Conservation (phyloP, 371 early-diverging fungal species). For the Rhizopus stolonifer region DNA sequence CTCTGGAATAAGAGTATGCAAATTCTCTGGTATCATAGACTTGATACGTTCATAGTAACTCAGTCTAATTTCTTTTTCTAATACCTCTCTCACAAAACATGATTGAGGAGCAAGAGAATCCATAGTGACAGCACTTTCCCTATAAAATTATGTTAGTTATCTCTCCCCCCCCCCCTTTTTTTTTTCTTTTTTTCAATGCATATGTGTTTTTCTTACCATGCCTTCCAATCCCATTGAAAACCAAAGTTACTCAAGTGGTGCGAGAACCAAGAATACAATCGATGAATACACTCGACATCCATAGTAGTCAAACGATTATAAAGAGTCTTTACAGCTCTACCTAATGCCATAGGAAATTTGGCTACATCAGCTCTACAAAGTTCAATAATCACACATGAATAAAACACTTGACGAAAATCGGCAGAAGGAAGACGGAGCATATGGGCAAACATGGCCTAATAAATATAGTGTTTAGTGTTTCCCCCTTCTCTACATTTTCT, state of each 20-base stretch:
- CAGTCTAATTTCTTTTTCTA: constrained; percentile 76
- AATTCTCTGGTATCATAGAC: constrained; percentile 69
- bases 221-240: constrained; percentile 88
- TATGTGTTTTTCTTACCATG: constrained; percentile 71
- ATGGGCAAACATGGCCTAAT: constrained; percentile 56
- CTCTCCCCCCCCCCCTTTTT: no score
- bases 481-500: no score
- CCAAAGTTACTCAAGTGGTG: constrained; percentile 92
- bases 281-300: constrained; percentile 84
- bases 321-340: constrained; percentile 57
- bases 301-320: constrained; percentile 66
- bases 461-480: no score
- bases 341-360: constrained; percentile 66
- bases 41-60: constrained; percentile 90
- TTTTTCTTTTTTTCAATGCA: no score
- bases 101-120: constrained; percentile 51
- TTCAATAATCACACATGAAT: constrained; percentile 79
- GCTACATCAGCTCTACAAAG: constrained; percentile 73
- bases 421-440: constrained; percentile 70
- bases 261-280: constrained; percentile 85
- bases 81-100: constrained; percentile 78
- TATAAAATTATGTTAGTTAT: constrained; percentile 13
- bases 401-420: constrained; percentile 72
- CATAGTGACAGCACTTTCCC: constrained; percentile 45
- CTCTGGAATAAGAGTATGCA: constrained; percentile 60